Evolutionary conservation across 345 rosid genomes (phyloP).

Genomic region (Eucalyptus grandis): DNA sequence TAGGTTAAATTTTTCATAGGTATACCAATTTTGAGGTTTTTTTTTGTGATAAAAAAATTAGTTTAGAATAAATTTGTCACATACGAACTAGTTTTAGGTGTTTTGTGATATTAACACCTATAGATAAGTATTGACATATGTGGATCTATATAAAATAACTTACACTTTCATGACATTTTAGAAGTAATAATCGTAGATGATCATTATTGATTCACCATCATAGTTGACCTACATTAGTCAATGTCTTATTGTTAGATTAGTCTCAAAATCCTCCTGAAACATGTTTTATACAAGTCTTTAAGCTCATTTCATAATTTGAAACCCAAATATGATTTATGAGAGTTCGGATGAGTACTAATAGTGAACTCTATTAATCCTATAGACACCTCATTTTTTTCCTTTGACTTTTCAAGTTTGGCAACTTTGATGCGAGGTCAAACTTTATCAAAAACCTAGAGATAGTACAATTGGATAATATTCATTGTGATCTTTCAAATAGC

Average conservation of each 20-base stretch:
- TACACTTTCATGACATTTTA: neutral
- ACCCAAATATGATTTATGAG: neutral
- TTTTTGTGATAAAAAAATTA: too few relatives aligned
- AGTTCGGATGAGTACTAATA: neutral
- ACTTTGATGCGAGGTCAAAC: neutral
- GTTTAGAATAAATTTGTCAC: too few relatives aligned
- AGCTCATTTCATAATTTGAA: neutral
- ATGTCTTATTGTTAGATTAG: neutral
- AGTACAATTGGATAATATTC: neutral
- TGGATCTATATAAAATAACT: neutral
- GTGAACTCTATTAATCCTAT: neutral
- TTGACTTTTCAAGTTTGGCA: neutral
- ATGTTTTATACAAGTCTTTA: neutral
- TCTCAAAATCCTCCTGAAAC: neutral
- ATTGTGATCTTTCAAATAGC: neutral
- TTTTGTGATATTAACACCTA: neutral
- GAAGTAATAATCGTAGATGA: neutral
- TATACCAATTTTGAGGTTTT: too few relatives aligned
- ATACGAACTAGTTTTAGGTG: too few relatives aligned
- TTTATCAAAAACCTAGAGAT: neutral
- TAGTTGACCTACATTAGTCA: neutral
- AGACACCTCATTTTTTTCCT: neutral
- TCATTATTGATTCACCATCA: neutral
- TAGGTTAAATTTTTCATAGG: too few relatives aligned
- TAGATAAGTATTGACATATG: neutral